These are phyloP conservation scores for Capsicum rhomboideum DNA, from an alignment of 257 asterid species.

Conservation along the genomic window DNA sequence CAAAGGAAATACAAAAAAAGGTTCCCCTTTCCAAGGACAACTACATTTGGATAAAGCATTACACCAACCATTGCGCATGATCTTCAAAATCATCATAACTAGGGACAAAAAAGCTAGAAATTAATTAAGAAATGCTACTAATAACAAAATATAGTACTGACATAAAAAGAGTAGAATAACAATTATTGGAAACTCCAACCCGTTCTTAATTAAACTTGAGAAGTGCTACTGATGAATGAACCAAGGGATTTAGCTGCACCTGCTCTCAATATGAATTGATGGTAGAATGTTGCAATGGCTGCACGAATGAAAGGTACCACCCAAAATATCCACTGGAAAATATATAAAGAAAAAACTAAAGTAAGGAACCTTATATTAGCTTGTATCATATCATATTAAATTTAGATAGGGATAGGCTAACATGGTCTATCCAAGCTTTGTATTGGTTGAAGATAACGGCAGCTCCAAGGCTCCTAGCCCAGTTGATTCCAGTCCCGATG, in stretches of 20 bases:
- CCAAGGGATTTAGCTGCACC: constrained; percentile 67
- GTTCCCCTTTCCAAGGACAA: not conserved
- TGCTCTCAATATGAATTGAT: too few relatives aligned
- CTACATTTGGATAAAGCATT: not conserved
- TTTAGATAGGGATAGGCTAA: too few relatives aligned
- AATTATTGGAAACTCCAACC: not conserved
- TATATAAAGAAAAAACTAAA: not conserved
- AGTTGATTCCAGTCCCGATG: too few relatives aligned
- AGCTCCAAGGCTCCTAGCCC: too few relatives aligned
- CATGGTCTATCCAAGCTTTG: constrained; percentile 63
- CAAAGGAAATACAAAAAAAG: not conserved
- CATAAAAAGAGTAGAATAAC: not conserved
- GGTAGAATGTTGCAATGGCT: constrained; percentile 71
- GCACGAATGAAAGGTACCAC: constrained; percentile 75
- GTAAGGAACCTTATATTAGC: not conserved
- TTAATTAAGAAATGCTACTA: not conserved
- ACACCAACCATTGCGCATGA: not conserved
- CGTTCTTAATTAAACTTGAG: constrained; percentile 19
- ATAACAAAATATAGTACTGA: not conserved
- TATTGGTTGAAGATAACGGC: constrained; percentile 28
- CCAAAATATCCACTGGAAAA: constrained; percentile 65
- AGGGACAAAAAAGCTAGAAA: not conserved
- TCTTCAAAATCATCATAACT: not conserved
- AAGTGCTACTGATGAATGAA: constrained; percentile 61
- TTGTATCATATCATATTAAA: too few relatives aligned